Conservation (phyloP, 257 asterid species). For the Nemophila menziesii region DNA sequence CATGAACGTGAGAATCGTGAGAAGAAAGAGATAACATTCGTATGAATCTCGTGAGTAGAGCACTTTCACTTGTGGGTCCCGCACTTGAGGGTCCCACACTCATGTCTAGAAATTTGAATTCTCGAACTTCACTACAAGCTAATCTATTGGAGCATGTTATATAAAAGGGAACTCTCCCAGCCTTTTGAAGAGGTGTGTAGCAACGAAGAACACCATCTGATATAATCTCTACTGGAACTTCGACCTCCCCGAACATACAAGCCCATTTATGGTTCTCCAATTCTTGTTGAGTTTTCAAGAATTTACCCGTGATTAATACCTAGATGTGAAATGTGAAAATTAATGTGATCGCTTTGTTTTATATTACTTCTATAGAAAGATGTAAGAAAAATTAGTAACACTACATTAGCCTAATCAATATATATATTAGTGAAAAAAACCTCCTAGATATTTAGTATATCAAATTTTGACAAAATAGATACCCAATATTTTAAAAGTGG, state of each 20-base stretch:
- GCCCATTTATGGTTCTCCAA: slow-evolving; percentile 64
- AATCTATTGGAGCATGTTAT: slow-evolving; percentile 82
- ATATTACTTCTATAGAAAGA: background rate
- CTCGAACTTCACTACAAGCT: slow-evolving; percentile 95
- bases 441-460: no score
- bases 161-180: slow-evolving; percentile 78
- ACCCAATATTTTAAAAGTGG: no score
- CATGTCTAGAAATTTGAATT: slow-evolving; percentile 56
- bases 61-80: slow-evolving; percentile 38
- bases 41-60: slow-evolving; percentile 62
- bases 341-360: background rate
- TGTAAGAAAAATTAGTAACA: slow-evolving; percentile 2
- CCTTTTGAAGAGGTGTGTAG: slow-evolving; percentile 55
- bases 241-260: slow-evolving; percentile 91
- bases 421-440: no score
- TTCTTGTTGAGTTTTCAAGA: slow-evolving; percentile 49
- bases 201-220: slow-evolving; percentile 75
- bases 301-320: slow-evolving; percentile 69
- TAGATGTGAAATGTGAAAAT: slow-evolving; percentile 18
- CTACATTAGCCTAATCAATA: slow-evolving; percentile 10
- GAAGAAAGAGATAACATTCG: slow-evolving; percentile 56
- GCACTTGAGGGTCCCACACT: slow-evolving; percentile 21
- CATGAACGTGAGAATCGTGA: slow-evolving; percentile 19
- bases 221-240: slow-evolving; percentile 75
- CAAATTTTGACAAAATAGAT: no score